Evolutionary conservation across 164 flowering plant genomes (phyloP).

Genomic region (Cinnamomum micranthum): DNA sequence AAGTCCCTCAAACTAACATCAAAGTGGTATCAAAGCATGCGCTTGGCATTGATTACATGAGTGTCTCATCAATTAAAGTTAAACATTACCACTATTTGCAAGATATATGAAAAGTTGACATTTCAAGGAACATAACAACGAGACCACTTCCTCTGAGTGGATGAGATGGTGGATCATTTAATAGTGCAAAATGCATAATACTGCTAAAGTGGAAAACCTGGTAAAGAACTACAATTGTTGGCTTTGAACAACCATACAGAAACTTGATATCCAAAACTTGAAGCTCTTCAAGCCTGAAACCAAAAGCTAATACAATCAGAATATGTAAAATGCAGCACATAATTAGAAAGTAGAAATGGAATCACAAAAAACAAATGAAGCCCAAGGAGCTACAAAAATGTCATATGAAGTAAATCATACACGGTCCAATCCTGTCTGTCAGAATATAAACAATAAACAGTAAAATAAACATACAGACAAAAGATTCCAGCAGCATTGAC

Average conservation of each 20-base stretch:
- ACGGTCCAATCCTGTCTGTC: neutral
- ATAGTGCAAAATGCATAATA: neutral
- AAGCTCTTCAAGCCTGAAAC: slow-evolving; percentile 95
- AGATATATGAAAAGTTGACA: too few relatives aligned
- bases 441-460: neutral
- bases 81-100: too few relatives aligned
- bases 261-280: slow-evolving; percentile 98
- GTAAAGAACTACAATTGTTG: slow-evolving; percentile 95
- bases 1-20: too few relatives aligned
- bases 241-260: slow-evolving; percentile 86
- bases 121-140: too few relatives aligned
- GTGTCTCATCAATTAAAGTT: too few relatives aligned
- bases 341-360: neutral
- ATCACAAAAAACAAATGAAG: neutral
- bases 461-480: neutral
- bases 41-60: too few relatives aligned
- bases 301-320: slow-evolving; percentile 1
- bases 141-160: neutral
- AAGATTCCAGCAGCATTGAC: neutral
- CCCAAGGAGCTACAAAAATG: neutral
- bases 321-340: neutral
- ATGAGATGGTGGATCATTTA: neutral
- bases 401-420: neutral
- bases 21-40: too few relatives aligned
- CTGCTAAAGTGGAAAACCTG: slow-evolving; percentile 49